Base-by-base conservation (phyloP, 2,329 filamentous ascomycete species). In the Aspergillus novofumigatus region DNA sequence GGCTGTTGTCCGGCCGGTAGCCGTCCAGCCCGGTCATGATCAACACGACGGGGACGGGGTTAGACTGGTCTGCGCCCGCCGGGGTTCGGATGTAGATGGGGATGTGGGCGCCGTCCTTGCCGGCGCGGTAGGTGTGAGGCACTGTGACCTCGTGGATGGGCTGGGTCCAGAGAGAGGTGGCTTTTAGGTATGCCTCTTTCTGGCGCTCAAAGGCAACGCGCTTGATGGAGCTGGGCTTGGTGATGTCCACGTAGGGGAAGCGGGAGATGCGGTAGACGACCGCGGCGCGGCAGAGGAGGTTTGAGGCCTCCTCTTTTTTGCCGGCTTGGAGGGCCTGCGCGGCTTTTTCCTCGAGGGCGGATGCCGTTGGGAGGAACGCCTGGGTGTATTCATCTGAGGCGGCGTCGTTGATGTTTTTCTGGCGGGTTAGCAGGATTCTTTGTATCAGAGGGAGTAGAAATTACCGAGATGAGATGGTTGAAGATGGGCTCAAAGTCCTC, bases 231-330 rank as follows among this genome's bases (percentile, higher is more conserved):
- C 60, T 63, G 6, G 42, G 42, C 44, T 65, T 62, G 5, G 55
- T 52, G n/a, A 65, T 67, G 51, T 68, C 65, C 8, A 72, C 69
- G 59, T 73, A 73, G 3, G 89, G 88, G 67, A 92, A 91, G 17
- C 89, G 81, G 0, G 86, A 81, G 62, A 92, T 91, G 53, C 89
- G 82, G 71, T 89, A 87, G n/a, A 91, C 79, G 26, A 86, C 85
- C 23, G 87, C 88, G 4, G 86, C 86, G 23, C 88, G 84, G n/a
- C 90, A 79, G 71, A 86, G 90, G 20, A 88, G 78, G 38, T 82
- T 81, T 3, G 81, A 83, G 1, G 88, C 86, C 45, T 79, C 78
- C 42, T 78, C 76, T 4, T 68, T 69, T 56, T 86, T 77, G 28
- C 79, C 81, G 2, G 74, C 69, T 8, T 74, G 65, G 42, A 82